Percentiles rank a stretch among this genome's conserved stretches.
Conservation (phyloP, 2,329 filamentous ascomycete species). For the Pseudogymnoascus sp. region DNA sequence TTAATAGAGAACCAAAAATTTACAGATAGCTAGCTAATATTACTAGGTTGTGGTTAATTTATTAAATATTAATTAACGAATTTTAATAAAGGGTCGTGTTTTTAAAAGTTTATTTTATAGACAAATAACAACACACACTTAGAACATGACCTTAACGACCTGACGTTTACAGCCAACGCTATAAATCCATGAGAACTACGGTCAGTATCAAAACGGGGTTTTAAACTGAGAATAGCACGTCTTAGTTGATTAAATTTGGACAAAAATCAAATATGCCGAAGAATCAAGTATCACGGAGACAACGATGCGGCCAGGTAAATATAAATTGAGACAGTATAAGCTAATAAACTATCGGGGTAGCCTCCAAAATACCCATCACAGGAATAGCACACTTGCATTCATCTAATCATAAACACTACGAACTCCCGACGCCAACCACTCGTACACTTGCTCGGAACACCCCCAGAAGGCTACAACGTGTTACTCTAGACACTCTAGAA, state of each 20-base stretch:
- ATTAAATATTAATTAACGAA: too few species aligned
- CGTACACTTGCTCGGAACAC: not conserved
- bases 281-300: not conserved
- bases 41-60: too few species aligned
- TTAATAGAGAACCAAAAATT: too few species aligned
- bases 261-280: not conserved
- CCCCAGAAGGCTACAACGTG: too few species aligned
- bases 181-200: not conserved
- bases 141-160: not conserved
- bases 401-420: constrained; percentile 3
- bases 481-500: constrained; percentile 19
- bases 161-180: too few species aligned
- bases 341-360: not conserved
- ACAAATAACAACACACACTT: not conserved
- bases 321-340: not conserved
- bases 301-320: not conserved
- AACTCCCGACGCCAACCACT: not conserved
- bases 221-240: not conserved
- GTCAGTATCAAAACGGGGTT: not conserved
- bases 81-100: too few species aligned
- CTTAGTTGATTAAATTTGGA: not conserved
- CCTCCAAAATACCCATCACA: not conserved
- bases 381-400: not conserved
- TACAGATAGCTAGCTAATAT: too few species aligned
- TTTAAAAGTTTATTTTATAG: too few species aligned